phyloP scores from a whole-genome alignment of 495 filamentous ascomycete genomes.

The Penicillium daleae region DNA sequence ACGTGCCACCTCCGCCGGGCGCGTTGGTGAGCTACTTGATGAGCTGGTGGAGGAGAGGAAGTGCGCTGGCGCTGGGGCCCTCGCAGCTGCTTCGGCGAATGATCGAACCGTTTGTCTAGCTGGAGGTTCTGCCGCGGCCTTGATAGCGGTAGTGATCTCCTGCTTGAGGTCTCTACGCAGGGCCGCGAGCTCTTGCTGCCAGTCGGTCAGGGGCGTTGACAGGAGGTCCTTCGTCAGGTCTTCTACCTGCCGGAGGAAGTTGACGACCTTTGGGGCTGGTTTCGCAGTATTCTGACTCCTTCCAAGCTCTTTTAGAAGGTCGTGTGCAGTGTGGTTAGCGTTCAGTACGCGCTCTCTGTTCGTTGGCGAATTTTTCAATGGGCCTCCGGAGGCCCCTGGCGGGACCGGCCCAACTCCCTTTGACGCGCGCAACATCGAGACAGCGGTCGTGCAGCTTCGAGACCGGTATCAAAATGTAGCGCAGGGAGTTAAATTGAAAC shows the following conservation, averaged over 20 bases:
- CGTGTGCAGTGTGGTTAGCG: background rate
- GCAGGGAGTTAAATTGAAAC: background rate
- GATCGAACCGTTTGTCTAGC: background rate
- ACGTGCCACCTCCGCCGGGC: background rate
- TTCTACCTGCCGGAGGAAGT: too few species aligned
- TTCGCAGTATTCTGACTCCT: background rate
- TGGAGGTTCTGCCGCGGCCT: background rate
- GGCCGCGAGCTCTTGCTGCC: background rate
- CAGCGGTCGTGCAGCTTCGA: background rate
- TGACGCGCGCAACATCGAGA: background rate
- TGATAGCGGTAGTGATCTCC: too few species aligned
- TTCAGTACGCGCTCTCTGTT: background rate
- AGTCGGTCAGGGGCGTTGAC: conserved; percentile 6
- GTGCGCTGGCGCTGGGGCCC: background rate
- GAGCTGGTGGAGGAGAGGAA: background rate
- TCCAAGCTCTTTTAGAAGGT: background rate
- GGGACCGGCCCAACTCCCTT: background rate
- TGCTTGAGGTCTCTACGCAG: background rate
- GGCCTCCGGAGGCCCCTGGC: background rate
- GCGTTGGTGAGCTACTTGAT: background rate
- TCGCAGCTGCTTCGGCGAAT: background rate
- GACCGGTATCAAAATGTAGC: background rate
- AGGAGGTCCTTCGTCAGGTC: background rate
- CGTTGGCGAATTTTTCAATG: conserved; percentile 1
- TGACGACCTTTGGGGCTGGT: background rate